Evolutionary conservation across 257 asterid species (phyloP), one percentile per base, ranked within the genome.

Genomic region (Schizonepeta tenuifolia): DNA sequence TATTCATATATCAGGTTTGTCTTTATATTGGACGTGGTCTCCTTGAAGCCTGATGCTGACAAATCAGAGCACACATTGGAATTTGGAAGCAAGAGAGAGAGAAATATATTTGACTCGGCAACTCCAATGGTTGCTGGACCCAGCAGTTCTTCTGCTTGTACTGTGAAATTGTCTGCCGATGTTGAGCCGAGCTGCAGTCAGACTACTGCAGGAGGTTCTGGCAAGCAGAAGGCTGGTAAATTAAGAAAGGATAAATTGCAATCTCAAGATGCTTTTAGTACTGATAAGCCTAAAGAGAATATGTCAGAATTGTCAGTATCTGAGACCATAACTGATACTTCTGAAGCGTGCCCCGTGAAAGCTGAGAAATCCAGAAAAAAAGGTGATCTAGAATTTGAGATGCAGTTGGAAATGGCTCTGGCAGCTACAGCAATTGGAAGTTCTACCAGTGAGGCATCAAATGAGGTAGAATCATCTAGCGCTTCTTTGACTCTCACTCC

Each of bases 361-460:
- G 50, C 82, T 38, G 83, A 74, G 70, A 80, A 75, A 59, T 49
- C 65, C 79, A 95, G 87, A 83, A 90, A 93, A 73, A 92, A 86
- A 82, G 99, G 98, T 57, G 99, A 91, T 81, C 65, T 89, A 70
- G 97, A 92, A 81, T 92, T 89, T 82, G 88, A 88, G 85, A 82
- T 94, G 95, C 98, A 94, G 84, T 55, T 91, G 85, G 88, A 89
- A 81, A 87, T 91, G 90, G 97, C 99, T 66, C 82, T 95, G 31
- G 71, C 99, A 55, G 87, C 98, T 59, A 91, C 98, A 62, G 86
- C 93, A 47, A 33, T 82, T 69, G 91, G 65, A 72, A 81, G 71
- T 76, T 68, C 83, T 51, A 71, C 62, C 47, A 75, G 61, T 44
- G 43, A 26, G 71, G 70, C 74, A 43, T 71, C 84, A 67, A 72